Conservation (phyloP, 495 filamentous ascomycete genomes). For the Penicillium robsamsonii region DNA sequence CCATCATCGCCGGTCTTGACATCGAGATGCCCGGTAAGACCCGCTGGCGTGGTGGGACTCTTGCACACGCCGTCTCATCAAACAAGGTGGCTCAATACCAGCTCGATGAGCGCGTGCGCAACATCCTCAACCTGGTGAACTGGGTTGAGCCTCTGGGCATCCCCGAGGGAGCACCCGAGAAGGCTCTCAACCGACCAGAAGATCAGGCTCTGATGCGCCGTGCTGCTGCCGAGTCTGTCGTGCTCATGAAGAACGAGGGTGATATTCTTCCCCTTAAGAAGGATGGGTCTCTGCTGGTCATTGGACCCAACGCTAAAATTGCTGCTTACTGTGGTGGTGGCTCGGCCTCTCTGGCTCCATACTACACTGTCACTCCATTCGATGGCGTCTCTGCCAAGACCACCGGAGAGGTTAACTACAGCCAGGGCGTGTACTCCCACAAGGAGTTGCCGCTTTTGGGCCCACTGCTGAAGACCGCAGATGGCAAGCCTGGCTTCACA, state of each 20-base stretch:
- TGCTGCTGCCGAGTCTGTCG: conserved; percentile 68
- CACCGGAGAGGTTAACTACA: conserved; percentile 42
- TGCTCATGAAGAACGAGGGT: conserved; percentile 75
- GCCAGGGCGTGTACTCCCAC: conserved; percentile 58
- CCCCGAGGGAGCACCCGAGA: conserved; percentile 57
- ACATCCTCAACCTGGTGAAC: conserved; percentile 63
- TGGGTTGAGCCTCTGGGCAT: conserved; percentile 59
- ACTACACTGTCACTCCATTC: conserved; percentile 71
- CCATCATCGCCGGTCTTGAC: conserved; percentile 67
- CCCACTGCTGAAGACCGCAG: conserved; percentile 44
- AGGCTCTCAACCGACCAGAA: conserved; percentile 61
- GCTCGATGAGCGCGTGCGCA: conserved; percentile 61
- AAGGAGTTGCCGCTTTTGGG: conserved; percentile 59
- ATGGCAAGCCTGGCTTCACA: conserved; percentile 52
- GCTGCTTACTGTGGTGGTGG: conserved; percentile 80
- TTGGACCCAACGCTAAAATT: conserved; percentile 76
- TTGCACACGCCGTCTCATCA: conserved; percentile 56
- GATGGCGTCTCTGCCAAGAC: conserved; percentile 61
- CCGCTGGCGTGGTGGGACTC: conserved; percentile 59
- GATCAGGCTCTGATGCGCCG: conserved; percentile 64
- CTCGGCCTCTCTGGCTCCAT: conserved; percentile 73
- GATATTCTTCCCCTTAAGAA: conserved; percentile 62
- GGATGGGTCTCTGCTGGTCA: conserved; percentile 64
- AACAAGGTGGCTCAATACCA: conserved; percentile 58
- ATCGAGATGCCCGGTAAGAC: conserved; percentile 74